Conservation (phyloP, 176 grass and related monocot genomes). For the sorghum (Sorghum bicolor) region Sorghum_bicolor_NCBIv3 NC_012878.2:6897501-6898000, state of each 20-base stretch:
- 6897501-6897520: not conserved
- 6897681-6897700: conserved; percentile 82
- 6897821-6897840: conserved; percentile 91
- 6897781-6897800: conserved; percentile 81
- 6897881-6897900: conserved; percentile 85
- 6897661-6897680: conserved; percentile 91
- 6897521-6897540: conserved; percentile 87
- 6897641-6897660: conserved; percentile 99
- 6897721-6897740: conserved; percentile 84
- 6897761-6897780: conserved; percentile 66
- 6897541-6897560: conserved; percentile 76
- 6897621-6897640: conserved; percentile 88
- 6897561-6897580: conserved; percentile 68
- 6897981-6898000: conserved; percentile 71
- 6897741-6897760: conserved; percentile 78
- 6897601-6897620: conserved; percentile 77
- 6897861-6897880: conserved; percentile 80
- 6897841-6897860: conserved; percentile 77
- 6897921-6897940: conserved; percentile 86
- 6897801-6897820: conserved; percentile 73
- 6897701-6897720: conserved; percentile 74
- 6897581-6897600: conserved; percentile 80
- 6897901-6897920: conserved; percentile 63
- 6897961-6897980: conserved; percentile 83
- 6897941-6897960: conserved; percentile 78